Evolutionary conservation across 306 rosid species (phyloP).

Genomic region (Dryas drummondii): DNA sequence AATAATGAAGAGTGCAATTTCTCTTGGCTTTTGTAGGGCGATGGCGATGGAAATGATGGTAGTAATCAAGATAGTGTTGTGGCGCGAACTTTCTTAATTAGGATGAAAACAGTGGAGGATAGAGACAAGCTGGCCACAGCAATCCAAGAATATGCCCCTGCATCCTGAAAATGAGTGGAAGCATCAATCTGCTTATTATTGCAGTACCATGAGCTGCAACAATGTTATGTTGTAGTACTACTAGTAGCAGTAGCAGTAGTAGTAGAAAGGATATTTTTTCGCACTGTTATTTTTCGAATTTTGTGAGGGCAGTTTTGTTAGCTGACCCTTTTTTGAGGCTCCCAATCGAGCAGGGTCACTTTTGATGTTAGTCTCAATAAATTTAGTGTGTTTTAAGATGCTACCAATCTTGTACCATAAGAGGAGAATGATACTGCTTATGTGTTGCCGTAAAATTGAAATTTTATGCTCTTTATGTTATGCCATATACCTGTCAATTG

Average conservation of each 20-base stretch:
- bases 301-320: slow-evolving; percentile 12
- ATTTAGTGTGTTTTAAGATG: slow-evolving; percentile 28
- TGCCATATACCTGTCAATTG: background rate
- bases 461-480: background rate
- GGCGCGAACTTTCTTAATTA: slow-evolving; percentile 83
- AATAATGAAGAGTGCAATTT: background rate
- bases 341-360: slow-evolving; percentile 4
- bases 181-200: background rate
- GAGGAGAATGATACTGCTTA: slow-evolving; percentile 16
- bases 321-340: slow-evolving; percentile 19
- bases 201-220: slow-evolving; percentile 25
- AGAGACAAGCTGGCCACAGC: slow-evolving; percentile 71
- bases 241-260: too few species aligned
- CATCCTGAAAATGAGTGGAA: slow-evolving; percentile 37
- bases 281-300: slow-evolving; percentile 9
- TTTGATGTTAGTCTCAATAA: slow-evolving; percentile 8
- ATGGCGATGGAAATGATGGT: slow-evolving; percentile 49
- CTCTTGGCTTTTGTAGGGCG: slow-evolving; percentile 49
- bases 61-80: slow-evolving; percentile 47
- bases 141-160: slow-evolving; percentile 86
- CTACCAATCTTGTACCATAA: slow-evolving; percentile 31
- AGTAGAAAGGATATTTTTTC: slow-evolving; percentile 21
- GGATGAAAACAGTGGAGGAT: slow-evolving; percentile 85
- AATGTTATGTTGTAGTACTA: slow-evolving; percentile 19
- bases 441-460: background rate